phyloP scores from a whole-genome alignment of 1,139 yeast species.

The Geotrichum klebahnii region DNA sequence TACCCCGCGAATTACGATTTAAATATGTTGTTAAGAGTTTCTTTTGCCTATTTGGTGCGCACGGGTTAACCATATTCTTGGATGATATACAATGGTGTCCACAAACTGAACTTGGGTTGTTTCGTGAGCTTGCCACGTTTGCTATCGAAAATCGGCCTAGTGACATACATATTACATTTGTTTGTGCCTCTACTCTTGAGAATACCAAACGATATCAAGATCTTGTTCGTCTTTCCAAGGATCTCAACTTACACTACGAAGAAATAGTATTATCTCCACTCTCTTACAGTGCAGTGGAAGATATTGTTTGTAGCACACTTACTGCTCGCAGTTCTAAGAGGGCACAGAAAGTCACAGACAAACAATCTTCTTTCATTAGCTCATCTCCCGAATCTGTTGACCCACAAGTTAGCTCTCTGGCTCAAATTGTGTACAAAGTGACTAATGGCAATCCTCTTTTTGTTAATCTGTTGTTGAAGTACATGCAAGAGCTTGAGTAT shows the following conservation, averaged over 20 bases:
- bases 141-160: conserved; percentile 30
- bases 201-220: conserved; percentile 25
- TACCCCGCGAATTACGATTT: conserved; percentile 44
- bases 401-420: conserved; percentile 32
- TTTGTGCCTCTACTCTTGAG: conserved; percentile 32
- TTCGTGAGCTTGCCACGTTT: conserved; percentile 32
- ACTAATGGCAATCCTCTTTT: conserved; percentile 37
- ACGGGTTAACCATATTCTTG: conserved; percentile 47
- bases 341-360: neutral
- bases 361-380: neutral
- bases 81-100: conserved; percentile 52
- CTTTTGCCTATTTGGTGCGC: conserved; percentile 44
- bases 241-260: conserved; percentile 31
- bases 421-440: conserved; percentile 30
- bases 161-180: conserved; percentile 32
- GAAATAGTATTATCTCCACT: conserved; percentile 32
- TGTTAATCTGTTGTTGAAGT: conserved; percentile 28
- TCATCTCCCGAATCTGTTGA: conserved; percentile 22
- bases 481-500: conserved; percentile 28
- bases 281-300: conserved; percentile 30
- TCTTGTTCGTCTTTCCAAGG: conserved; percentile 28
- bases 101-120: conserved; percentile 32
- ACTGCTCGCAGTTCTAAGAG: conserved; percentile 22
- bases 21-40: conserved; percentile 46
- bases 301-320: conserved; percentile 31